Evolutionary conservation across 225 moss, liverwort and hornwort species (phyloP).

Genomic region (Polytrichum formosum): DNA sequence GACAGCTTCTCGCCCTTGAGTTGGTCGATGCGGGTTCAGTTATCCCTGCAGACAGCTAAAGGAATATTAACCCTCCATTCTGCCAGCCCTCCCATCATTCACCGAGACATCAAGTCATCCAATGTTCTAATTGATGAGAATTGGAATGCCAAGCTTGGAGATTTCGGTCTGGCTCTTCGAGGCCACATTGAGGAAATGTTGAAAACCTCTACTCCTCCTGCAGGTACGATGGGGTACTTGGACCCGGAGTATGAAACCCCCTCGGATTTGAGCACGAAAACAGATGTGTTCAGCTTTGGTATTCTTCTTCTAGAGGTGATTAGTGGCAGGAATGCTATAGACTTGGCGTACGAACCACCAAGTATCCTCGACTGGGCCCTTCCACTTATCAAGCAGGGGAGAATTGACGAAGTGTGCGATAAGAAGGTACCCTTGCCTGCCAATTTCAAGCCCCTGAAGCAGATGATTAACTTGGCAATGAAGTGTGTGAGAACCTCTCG

Average conservation of each 20-base stretch:
- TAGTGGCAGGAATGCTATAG: conserved; percentile 62
- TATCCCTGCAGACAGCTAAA: conserved; percentile 54
- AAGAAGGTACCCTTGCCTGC: conserved; percentile 29
- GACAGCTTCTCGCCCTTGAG: conserved; percentile 40
- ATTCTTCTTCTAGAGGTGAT: conserved; percentile 56
- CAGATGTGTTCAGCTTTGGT: conserved; percentile 69
- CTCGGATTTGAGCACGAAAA: conserved; percentile 57
- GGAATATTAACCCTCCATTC: conserved; percentile 53
- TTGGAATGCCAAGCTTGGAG: conserved; percentile 70
- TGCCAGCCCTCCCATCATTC: conserved; percentile 59
- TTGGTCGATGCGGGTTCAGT: conserved; percentile 56
- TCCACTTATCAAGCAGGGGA: conserved; percentile 58
- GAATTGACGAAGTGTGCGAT: conserved; percentile 34
- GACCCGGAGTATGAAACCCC: conserved; percentile 68
- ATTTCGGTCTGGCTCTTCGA: conserved; percentile 58
- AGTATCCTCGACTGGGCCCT: conserved; percentile 65
- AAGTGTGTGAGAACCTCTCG: conserved; percentile 54
- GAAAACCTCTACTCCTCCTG: conserved; percentile 47
- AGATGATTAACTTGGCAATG: conserved; percentile 48
- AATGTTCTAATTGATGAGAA: conserved; percentile 59
- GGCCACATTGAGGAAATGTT: conserved; percentile 60
- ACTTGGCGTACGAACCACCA: conserved; percentile 54
- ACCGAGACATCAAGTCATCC: conserved; percentile 64
- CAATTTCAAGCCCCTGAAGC: conserved; percentile 45
- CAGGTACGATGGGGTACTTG: conserved; percentile 66